These are phyloP conservation scores for Pezicula radicicola DNA, from an alignment of 2,329 filamentous ascomycete genomes.

Conservation along the genomic window DNA sequence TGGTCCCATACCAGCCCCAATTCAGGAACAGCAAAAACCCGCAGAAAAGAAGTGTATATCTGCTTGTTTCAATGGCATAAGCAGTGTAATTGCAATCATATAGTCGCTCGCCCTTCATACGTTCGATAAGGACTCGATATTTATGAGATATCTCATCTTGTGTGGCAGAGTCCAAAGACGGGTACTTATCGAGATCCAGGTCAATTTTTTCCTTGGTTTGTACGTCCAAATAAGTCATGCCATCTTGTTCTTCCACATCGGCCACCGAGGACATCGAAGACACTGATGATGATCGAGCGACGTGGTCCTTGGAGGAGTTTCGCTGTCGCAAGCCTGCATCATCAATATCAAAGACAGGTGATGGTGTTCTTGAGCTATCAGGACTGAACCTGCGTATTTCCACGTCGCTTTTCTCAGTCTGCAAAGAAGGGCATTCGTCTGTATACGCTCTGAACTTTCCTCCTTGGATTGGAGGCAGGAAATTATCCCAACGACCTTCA, in stretches of 20 bases:
- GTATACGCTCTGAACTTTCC: slow-evolving; percentile 65
- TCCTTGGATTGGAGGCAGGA: slow-evolving; percentile 87
- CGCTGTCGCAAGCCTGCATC: slow-evolving; percentile 16
- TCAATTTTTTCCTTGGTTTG: slow-evolving; percentile 72
- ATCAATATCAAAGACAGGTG: slow-evolving; percentile 28
- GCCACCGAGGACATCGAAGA: slow-evolving; percentile 56
- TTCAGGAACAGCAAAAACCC: slow-evolving; percentile 60
- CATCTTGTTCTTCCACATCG: slow-evolving; percentile 44
- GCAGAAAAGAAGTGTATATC: slow-evolving; percentile 67
- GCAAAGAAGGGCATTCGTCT: slow-evolving; percentile 24
- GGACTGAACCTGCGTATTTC: slow-evolving; percentile 29
- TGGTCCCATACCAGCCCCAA: slow-evolving; percentile 63
- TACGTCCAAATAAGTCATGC: slow-evolving; percentile 66
- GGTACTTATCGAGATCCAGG: slow-evolving; percentile 78
- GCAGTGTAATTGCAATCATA: slow-evolving; percentile 82
- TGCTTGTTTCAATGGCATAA: slow-evolving; percentile 70
- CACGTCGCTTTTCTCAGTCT: slow-evolving; percentile 34
- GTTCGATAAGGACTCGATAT: slow-evolving; percentile 74
- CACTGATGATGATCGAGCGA: slow-evolving; percentile 46
- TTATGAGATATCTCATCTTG: slow-evolving; percentile 76
- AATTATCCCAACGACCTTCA: slow-evolving; percentile 81
- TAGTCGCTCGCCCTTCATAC: slow-evolving; percentile 70
- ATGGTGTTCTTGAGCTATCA: slow-evolving; percentile 26
- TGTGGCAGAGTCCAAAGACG: slow-evolving; percentile 67
- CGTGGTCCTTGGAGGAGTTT: slow-evolving; percentile 6